A percentile compares a stretch with the other conserved stretches of the same genome.
Conservation (phyloP, 306 rosid genomes). For the Gastrolobium villosum region DNA sequence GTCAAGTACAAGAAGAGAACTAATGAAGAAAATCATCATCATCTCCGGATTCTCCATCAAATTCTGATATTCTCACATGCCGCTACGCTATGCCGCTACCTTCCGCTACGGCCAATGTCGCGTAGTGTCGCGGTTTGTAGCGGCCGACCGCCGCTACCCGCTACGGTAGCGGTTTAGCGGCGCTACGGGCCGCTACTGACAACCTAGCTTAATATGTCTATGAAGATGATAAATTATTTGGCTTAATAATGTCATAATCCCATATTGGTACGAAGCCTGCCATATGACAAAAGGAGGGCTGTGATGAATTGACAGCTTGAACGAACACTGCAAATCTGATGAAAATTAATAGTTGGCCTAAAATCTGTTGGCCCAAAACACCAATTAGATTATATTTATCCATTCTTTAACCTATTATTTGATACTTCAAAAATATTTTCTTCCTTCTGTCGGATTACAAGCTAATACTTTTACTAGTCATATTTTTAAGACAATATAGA, state of each 20-base stretch:
- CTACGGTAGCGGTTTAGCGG: too few species aligned
- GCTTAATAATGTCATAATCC: conserved; percentile 18
- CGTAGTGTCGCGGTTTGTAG: too few species aligned
- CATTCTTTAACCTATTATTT: conserved; percentile 25
- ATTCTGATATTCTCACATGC: too few species aligned
- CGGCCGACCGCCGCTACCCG: too few species aligned
- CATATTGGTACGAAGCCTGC: background rate
- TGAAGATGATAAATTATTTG: conserved; percentile 16
- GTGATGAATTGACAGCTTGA: background rate
- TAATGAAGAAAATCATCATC: too few species aligned
- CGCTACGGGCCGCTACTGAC: too few species aligned
- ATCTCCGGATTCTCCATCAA: too few species aligned
- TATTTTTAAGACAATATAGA: background rate
- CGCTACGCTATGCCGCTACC: too few species aligned
- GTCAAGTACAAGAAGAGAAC: too few species aligned
- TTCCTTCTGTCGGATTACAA: background rate
- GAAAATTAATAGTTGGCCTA: conserved; percentile 21
- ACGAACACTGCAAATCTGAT: conserved; percentile 29
- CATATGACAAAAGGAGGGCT: conserved; percentile 21
- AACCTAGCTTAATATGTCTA: conserved; percentile 8
- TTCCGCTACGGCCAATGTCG: too few species aligned
- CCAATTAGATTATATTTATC: conserved; percentile 8
- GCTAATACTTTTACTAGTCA: background rate
- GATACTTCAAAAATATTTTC: background rate
- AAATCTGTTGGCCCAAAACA: conserved; percentile 1